Conservation (phyloP, 257 asterid genomes). For the Solanum chiquidenum region DNA sequence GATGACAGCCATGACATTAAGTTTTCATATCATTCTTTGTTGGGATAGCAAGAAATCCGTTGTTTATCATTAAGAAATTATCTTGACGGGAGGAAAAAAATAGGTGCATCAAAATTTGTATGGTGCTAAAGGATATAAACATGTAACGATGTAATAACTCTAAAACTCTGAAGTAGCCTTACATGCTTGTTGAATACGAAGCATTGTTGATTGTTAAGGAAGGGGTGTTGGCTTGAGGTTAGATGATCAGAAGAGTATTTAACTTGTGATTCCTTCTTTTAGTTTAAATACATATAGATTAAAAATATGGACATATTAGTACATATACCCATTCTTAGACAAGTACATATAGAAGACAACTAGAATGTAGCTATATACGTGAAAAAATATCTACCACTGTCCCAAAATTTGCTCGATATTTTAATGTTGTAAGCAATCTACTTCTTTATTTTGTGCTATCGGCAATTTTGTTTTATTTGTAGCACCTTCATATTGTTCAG, state of each 20-base stretch:
- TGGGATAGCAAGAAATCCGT: too few relatives aligned
- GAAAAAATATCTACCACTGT: background rate
- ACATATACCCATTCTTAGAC: background rate
- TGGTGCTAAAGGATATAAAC: background rate
- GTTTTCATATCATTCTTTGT: too few relatives aligned
- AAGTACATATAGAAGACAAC: background rate
- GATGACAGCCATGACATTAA: background rate
- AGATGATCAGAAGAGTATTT: background rate
- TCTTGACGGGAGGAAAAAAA: background rate
- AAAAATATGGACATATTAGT: background rate
- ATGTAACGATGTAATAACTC: background rate
- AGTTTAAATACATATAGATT: background rate
- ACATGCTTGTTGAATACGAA: background rate
- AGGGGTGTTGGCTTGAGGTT: background rate
- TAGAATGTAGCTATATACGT: background rate
- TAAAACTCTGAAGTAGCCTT: background rate
- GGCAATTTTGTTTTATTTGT: background rate
- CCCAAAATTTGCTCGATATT: background rate
- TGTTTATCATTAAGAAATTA: too few relatives aligned
- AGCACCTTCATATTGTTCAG: conserved; percentile 61
- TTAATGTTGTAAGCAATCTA: background rate
- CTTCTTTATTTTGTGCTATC: background rate
- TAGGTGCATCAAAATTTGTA: background rate
- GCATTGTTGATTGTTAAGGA: background rate
- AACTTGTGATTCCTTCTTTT: background rate